Conservation (phyloP, 1,139 yeast genomes). For the Meyerozyma carpophila region DNA sequence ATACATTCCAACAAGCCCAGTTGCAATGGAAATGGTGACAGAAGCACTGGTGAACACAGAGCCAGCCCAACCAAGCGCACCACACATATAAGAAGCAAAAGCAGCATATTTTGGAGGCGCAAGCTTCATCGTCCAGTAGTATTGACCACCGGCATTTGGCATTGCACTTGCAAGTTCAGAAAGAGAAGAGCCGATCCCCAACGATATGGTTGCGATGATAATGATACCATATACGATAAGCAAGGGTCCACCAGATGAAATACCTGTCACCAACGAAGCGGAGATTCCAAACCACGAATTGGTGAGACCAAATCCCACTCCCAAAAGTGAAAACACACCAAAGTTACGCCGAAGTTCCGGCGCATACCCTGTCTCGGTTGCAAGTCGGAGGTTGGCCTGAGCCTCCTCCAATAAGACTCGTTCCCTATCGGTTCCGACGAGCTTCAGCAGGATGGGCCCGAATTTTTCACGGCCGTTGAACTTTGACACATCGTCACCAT, state of each 20-base stretch:
- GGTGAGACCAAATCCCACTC: constrained; percentile 66
- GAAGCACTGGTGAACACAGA: constrained; percentile 56
- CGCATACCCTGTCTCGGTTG: constrained; percentile 29
- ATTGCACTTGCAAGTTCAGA: constrained; percentile 53
- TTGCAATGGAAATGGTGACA: constrained; percentile 49
- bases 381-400: constrained; percentile 26
- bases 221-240: constrained; percentile 63
- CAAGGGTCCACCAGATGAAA: constrained; percentile 64
- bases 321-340: constrained; percentile 18
- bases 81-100: constrained; percentile 53
- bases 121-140: constrained; percentile 55
- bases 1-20: constrained; percentile 53
- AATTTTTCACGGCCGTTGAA: not conserved
- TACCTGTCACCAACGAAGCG: constrained; percentile 58
- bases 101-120: constrained; percentile 47
- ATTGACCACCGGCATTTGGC: constrained; percentile 67
- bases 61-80: constrained; percentile 58
- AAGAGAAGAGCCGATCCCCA: constrained; percentile 47
- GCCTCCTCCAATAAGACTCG: constrained; percentile 21
- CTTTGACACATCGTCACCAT: not conserved
- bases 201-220: constrained; percentile 50
- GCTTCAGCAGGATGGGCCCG: not conserved
- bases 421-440: constrained; percentile 7
- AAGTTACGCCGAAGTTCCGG: constrained; percentile 12
- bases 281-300: constrained; percentile 70